Percentiles rank a stretch among this genome's conserved stretches.
These are phyloP conservation scores for Sporisorium scitamineum DNA, from an alignment of 1,284 basidiomycete genomes.

Conservation along the genomic window DNA sequence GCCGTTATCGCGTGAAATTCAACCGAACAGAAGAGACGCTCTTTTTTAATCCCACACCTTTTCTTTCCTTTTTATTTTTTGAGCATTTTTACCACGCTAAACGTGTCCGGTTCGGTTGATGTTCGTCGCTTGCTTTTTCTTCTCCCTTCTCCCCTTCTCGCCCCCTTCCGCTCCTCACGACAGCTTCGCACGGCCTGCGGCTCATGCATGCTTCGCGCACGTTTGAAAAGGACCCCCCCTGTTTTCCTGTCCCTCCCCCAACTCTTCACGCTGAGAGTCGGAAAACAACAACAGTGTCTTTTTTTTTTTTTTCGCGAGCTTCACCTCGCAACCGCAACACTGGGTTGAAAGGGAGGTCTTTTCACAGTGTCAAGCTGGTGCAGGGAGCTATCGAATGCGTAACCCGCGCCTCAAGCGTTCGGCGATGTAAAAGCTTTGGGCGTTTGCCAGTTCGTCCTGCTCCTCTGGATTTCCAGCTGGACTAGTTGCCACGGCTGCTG, in stretches of 20 bases:
- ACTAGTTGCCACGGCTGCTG: neutral
- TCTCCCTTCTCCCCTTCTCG: too few relatives aligned
- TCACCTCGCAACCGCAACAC: too few relatives aligned
- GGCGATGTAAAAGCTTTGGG: slow-evolving; percentile 38
- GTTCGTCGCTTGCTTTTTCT: slow-evolving; percentile 17
- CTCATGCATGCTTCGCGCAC: too few relatives aligned
- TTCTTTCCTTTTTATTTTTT: neutral
- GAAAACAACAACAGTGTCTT: neutral
- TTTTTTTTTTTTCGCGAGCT: neutral
- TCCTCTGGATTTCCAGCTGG: neutral
- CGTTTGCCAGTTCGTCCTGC: slow-evolving; percentile 22
- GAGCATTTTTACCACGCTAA: neutral
- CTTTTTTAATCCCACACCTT: neutral
- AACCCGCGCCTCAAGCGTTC: slow-evolving; percentile 36
- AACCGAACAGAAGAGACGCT: neutral
- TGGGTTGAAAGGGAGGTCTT: neutral
- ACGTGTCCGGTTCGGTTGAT: neutral
- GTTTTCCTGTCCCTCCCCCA: neutral
- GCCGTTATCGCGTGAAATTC: slow-evolving; percentile 13
- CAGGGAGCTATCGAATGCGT: slow-evolving; percentile 26
- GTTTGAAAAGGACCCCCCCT: neutral
- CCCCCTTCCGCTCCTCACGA: neutral
- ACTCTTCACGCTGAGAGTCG: too few relatives aligned
- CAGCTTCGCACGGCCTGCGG: too few relatives aligned
- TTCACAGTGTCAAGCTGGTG: neutral